phyloP scores from a whole-genome alignment of 2,329 filamentous ascomycete genomes.

The Microdochium trichocladiopsis region DNA sequence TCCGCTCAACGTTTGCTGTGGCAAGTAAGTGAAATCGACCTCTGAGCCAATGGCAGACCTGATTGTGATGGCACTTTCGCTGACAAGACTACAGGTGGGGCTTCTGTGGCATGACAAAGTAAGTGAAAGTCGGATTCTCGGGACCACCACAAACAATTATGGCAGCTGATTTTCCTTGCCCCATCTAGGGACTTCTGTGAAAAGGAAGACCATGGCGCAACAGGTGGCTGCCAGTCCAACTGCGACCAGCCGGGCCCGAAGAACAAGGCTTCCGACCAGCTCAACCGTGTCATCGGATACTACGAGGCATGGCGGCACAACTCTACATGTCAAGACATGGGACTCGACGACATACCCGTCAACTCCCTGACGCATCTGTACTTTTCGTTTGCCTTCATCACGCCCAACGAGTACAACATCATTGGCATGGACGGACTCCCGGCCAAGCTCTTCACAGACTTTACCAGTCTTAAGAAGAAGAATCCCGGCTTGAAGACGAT shows the following conservation, averaged over 20 bases:
- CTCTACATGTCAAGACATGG: conserved; percentile 10
- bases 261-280: conserved; percentile 5
- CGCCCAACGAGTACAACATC: conserved; percentile 19
- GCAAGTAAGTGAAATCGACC: conserved; percentile 2
- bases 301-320: conserved; percentile 19
- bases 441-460: conserved; percentile 8
- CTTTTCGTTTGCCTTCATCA: conserved; percentile 25
- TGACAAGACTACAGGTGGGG: conserved; percentile 1
- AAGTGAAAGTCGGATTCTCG: not conserved
- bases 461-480: conserved; percentile 20
- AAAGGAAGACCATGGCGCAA: conserved; percentile 8
- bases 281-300: conserved; percentile 20
- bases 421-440: conserved; percentile 15
- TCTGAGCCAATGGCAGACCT: conserved; percentile 9
- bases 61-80: not conserved
- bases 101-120: conserved; percentile 6
- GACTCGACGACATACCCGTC: conserved; percentile 31
- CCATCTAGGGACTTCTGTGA: conserved; percentile 13
- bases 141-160: not conserved
- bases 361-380: conserved; percentile 28
- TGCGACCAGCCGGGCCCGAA: conserved; percentile 10
- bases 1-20: conserved; percentile 28
- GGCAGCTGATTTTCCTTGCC: not conserved
- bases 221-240: conserved; percentile 14
- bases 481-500: conserved; percentile 19